These are phyloP conservation scores for Pseudonitzschia multiseries DNA, from an alignment of 108 stramenopile species.

Conservation along the genomic window DNA sequence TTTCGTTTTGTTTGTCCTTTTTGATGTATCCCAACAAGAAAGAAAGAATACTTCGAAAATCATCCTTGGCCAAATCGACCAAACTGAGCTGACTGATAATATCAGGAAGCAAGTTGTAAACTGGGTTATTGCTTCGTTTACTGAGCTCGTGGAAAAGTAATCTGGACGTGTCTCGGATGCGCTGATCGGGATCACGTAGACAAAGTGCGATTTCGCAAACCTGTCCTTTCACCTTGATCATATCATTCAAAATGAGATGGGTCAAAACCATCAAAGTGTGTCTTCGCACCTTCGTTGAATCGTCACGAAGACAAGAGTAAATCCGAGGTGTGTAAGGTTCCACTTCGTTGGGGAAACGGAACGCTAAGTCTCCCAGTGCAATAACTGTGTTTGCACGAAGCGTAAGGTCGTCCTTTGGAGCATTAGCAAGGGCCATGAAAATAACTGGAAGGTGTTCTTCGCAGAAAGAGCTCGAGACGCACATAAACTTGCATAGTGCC, in stretches of 20 bases:
- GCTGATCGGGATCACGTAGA: conserved; percentile 78
- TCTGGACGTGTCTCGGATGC: conserved; percentile 90
- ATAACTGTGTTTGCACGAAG: conserved; percentile 93
- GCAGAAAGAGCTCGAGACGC: conserved; percentile 88
- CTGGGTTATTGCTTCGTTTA: conserved; percentile 91
- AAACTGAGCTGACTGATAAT: conserved; percentile 91
- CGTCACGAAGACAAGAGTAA: conserved; percentile 94
- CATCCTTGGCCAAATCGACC: conserved; percentile 55
- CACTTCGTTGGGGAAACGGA: conserved; percentile 97
- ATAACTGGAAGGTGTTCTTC: conserved; percentile 90
- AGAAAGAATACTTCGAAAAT: conserved; percentile 86
- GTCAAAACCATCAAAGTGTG: conserved; percentile 96
- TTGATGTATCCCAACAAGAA: conserved; percentile 96
- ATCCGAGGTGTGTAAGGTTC: conserved; percentile 96
- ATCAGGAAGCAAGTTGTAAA: conserved; percentile 99
- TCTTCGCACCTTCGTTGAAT: conserved; percentile 82
- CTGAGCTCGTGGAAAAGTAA: conserved; percentile 93
- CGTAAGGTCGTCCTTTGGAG: conserved; percentile 69
- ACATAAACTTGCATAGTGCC: conserved; percentile 92
- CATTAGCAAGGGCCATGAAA: conserved; percentile 87
- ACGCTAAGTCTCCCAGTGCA: conserved; percentile 95
- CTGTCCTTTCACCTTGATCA: conserved; percentile 98
- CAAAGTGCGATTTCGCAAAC: conserved; percentile 95
- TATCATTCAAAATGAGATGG: conserved; percentile 97
- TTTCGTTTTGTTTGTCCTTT: conserved; percentile 94